A percentile compares a stretch with the other conserved stretches of the same genome.
Evolutionary conservation across 192 early-diverging fungal genomes (phyloP).

Genomic region (Phlyctochytrium arcticum): DNA sequence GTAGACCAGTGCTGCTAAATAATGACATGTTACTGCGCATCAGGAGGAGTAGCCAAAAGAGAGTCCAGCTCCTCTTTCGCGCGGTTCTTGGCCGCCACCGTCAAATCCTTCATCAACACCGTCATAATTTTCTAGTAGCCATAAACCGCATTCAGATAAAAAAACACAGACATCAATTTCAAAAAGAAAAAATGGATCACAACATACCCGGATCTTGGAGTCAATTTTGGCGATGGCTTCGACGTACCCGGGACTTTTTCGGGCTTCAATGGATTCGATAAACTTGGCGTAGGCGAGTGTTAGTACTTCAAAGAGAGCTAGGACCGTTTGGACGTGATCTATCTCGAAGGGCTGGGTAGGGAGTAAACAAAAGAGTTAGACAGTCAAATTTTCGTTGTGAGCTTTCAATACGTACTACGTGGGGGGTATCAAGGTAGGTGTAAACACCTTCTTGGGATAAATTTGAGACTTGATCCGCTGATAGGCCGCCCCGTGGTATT

Average conservation of each 20-base stretch:
- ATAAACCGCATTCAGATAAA: too few species aligned
- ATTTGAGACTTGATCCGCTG: not conserved
- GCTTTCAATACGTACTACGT: conserved; percentile 25
- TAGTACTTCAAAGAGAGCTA: conserved; percentile 37
- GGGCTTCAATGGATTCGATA: conserved; percentile 29
- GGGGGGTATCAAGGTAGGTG: conserved; percentile 30
- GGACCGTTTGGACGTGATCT: conserved; percentile 29
- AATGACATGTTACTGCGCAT: not conserved
- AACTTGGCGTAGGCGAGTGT: conserved; percentile 38
- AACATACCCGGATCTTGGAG: conserved; percentile 29
- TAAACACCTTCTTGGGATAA: conserved; percentile 17
- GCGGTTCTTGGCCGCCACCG: not conserved
- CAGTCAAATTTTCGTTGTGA: not conserved
- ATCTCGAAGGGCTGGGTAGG: conserved; percentile 34
- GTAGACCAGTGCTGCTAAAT: too few species aligned
- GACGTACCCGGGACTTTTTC: conserved; percentile 26
- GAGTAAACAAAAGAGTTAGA: not conserved
- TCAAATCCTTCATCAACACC: conserved; percentile 11
- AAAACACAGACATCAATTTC: too few species aligned
- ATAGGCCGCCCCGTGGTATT: not conserved
- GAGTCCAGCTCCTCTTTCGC: conserved; percentile 5
- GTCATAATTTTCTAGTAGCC: conserved; percentile 9
- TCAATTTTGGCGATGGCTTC: conserved; percentile 31
- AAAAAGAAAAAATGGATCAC: not conserved
- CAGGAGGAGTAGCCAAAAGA: not conserved